Evolutionary conservation across 2,329 filamentous ascomycete genomes (phyloP).

Genomic region (Incumbomyces delicatus): DNA sequence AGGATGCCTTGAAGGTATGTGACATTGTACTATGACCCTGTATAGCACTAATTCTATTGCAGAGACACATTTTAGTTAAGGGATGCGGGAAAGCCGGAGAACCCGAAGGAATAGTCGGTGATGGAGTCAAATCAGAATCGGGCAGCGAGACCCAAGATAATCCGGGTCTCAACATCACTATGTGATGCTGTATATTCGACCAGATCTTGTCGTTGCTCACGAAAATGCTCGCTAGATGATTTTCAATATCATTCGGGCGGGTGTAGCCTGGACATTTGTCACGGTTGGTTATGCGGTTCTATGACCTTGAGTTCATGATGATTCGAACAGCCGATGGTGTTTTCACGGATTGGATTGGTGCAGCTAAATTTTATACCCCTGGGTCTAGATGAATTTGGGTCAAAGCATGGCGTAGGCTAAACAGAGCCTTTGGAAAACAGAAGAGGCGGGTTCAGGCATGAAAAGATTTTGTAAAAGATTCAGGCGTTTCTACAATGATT

Average conservation of each 20-base stretch:
- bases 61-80: conserved; percentile 60
- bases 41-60: conserved; percentile 13
- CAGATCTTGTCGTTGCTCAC: no score
- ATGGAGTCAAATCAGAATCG: conserved; percentile 19
- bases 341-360: neutral
- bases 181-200: neutral
- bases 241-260: neutral
- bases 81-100: conserved; percentile 45
- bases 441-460: neutral
- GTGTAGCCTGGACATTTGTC: neutral
- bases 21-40: neutral
- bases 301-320: neutral
- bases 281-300: conserved; percentile 4
- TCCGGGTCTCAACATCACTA: neutral
- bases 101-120: conserved; percentile 7
- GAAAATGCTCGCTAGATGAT: no score
- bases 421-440: neutral
- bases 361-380: conserved; percentile 2
- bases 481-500: neutral
- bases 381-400: neutral
- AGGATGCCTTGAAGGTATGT: conserved; percentile 90
- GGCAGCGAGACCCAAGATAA: conserved; percentile 13
- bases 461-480: neutral
- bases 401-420: conserved; percentile 5
- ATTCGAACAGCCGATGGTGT: neutral